Evolutionary conservation across 2,329 filamentous ascomycete species (phyloP).

Genomic region (Neonectria sp.): DNA sequence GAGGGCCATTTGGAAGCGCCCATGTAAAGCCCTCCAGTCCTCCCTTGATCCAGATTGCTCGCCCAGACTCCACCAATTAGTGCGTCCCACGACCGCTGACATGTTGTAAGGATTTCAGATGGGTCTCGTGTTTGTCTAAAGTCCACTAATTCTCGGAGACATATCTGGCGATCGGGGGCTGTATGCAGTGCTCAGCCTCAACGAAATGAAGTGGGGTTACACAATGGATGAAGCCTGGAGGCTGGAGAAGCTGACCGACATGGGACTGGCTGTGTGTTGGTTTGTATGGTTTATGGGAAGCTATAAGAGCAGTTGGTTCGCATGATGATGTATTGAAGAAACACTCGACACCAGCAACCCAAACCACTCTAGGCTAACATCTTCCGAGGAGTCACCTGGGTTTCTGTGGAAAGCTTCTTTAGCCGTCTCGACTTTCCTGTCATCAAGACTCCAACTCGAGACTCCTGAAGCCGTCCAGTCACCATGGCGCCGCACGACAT

Average conservation of each 20-base stretch:
- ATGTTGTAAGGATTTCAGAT: not conserved
- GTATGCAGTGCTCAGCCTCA: not conserved
- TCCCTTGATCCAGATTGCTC: not conserved
- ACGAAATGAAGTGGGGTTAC: not conserved
- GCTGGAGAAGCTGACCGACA: not conserved
- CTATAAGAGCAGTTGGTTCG: not conserved
- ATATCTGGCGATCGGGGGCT: not conserved
- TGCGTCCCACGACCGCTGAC: not conserved
- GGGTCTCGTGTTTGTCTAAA: not conserved
- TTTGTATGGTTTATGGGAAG: no score
- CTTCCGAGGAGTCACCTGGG: not conserved
- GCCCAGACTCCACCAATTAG: not conserved
- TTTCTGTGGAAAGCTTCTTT: no score
- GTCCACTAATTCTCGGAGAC: not conserved
- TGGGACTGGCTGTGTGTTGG: not conserved
- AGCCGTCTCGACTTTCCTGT: not conserved
- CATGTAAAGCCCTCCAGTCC: not conserved
- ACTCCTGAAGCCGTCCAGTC: not conserved
- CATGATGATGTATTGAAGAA: not conserved
- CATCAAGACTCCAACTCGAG: not conserved
- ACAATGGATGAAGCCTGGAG: not conserved
- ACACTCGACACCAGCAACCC: no score
- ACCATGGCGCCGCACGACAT: constrained; percentile 13
- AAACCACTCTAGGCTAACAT: not conserved
- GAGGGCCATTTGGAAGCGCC: not conserved